Evolutionary conservation across 108 stramenopile genomes (phyloP).

Genomic region (Cyclotella choctawhatcheeana): DNA sequence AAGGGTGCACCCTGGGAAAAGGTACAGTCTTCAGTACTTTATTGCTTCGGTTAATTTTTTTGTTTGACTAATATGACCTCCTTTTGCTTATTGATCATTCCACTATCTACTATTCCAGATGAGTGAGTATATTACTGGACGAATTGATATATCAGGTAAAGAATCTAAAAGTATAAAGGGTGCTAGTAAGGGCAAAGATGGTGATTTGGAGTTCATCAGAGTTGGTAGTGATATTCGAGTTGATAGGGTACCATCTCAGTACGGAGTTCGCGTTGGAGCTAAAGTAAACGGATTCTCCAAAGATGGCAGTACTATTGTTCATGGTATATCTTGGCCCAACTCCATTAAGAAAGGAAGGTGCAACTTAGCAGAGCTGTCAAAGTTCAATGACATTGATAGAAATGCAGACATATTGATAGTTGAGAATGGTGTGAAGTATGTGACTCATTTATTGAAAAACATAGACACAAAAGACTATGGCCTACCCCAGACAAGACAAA

Average conservation of each 20-base stretch:
- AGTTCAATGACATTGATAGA: slow-evolving; percentile 51
- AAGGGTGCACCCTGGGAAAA: slow-evolving; percentile 66
- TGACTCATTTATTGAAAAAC: slow-evolving; percentile 61
- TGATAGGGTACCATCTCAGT: slow-evolving; percentile 56
- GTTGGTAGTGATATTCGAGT: slow-evolving; percentile 42
- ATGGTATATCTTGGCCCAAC: slow-evolving; percentile 35
- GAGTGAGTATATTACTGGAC: slow-evolving; percentile 80
- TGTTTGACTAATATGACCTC: too few species aligned
- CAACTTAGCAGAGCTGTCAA: slow-evolving; percentile 56
- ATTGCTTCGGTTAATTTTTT: too few species aligned
- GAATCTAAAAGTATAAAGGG: slow-evolving; percentile 51
- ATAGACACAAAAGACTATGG: slow-evolving; percentile 81
- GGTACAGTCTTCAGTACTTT: too few species aligned
- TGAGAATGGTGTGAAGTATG: slow-evolving; percentile 60
- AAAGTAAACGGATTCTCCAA: slow-evolving; percentile 62
- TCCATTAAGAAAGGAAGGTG: slow-evolving; percentile 43
- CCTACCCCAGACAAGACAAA: slow-evolving; percentile 77
- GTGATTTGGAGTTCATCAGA: slow-evolving; percentile 37
- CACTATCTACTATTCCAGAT: slow-evolving; percentile 50
- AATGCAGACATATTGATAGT: slow-evolving; percentile 62
- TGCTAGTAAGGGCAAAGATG: slow-evolving; percentile 30
- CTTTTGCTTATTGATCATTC: slow-evolving; percentile 13
- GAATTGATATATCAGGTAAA: slow-evolving; percentile 51
- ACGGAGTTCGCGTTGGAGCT: slow-evolving; percentile 66
- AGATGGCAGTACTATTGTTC: slow-evolving; percentile 8